A percentile compares a stretch with the other conserved stretches of the same genome.
Conservation (phyloP, 306 rosid species). For the Corylus avellana region DNA sequence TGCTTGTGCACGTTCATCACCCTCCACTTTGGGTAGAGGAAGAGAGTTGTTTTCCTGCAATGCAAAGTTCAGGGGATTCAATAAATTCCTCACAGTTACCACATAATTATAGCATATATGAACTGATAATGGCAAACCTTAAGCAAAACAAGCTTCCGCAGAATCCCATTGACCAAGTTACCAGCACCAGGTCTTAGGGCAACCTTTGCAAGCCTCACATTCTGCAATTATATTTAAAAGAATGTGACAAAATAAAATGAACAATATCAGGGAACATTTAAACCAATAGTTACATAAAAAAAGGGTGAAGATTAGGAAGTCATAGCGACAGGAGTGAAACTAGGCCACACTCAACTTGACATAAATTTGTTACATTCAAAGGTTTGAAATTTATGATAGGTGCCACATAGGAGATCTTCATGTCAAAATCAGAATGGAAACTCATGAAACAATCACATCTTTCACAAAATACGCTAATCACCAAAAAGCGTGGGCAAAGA, state of each 20-base stretch:
- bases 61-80: constrained; percentile 29
- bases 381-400: constrained; percentile 1
- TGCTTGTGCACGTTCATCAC: constrained; percentile 81
- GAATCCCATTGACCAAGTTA: constrained; percentile 87
- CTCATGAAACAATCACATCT: not conserved
- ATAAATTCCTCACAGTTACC: constrained; percentile 7
- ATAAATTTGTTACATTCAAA: not conserved
- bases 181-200: constrained; percentile 96
- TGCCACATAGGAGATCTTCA: not conserved
- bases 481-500: constrained; percentile 4
- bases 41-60: constrained; percentile 64
- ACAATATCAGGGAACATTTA: not conserved
- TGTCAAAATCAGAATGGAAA: not conserved
- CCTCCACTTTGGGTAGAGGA: constrained; percentile 84
- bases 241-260: not conserved
- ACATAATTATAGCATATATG: constrained; percentile 6
- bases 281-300: not conserved
- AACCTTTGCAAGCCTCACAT: constrained; percentile 81
- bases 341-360: not conserved
- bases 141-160: constrained; percentile 69
- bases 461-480: not conserved
- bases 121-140: constrained; percentile 50
- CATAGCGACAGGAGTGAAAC: not conserved
- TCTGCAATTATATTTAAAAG: constrained; percentile 48
- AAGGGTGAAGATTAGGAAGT: not conserved